Evolutionary conservation across 805 yeast genomes (phyloP), one percentile per base, ranked within the genome.

Genomic region (Cyberlindnera maritima): DNA sequence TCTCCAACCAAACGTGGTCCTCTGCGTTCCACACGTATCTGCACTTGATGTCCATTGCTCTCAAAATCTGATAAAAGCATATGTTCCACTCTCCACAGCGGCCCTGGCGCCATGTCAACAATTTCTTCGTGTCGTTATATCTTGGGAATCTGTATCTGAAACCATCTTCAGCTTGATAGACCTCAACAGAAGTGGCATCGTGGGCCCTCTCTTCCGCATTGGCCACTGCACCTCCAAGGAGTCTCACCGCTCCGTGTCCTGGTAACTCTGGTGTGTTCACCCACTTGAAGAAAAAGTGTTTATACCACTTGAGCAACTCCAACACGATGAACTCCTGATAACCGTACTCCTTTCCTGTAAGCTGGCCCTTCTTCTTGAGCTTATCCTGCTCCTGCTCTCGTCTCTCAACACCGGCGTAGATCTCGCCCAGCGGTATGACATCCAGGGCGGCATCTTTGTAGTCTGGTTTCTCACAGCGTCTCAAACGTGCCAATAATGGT

Each of bases 1-100:
- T 84, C 60, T 92, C 98, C 58, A 95, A 85, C 98, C 98, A 92
- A 1, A 88, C 97, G 63, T 92, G 98, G 62, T 92, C 98, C 62
- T 92, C 98, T 8, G 77, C 70, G 63, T 89, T 90, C 95, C 95
- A 88, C 2, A 91, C 69, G 59, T 85, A 90, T 43, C 98, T 67
- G 1, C 79, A 78, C 23, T 80, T 70, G 4, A 81, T 59, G 0
- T 84, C 87, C 36, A 91, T 67, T 0, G 96, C 80, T 23, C 81
- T 72, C 44, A 91, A 67, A 2, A 90, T 66, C 31, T 88, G 68
- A 38, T 86, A 74, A 61, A 91, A 90, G 52, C 92, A 80, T 56
- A 87, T 86, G 46, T 91, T 92, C 96, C 96, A 92, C 63, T 92
- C 98, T 1, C 98, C 98, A 66, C 98, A 92, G 40, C 98, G 72